Conservation (phyloP, 2,329 filamentous ascomycete genomes). For the Hymenoscyphus fructigenus region DNA sequence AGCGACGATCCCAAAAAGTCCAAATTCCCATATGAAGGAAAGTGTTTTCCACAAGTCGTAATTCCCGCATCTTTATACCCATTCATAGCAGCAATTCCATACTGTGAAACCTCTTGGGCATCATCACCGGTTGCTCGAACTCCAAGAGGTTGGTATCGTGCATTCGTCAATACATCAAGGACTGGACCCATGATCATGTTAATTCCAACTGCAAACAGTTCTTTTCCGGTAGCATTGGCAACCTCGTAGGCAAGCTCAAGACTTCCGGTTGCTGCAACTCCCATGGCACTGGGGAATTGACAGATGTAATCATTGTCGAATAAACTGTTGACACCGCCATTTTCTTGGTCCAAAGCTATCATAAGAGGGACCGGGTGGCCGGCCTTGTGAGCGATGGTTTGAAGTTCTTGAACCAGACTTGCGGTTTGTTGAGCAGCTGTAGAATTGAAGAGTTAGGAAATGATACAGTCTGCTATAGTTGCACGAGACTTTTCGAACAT, state of each 20-base stretch:
- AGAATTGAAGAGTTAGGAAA: neutral
- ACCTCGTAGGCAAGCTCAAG: conserved; percentile 84
- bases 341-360: conserved; percentile 94
- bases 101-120: conserved; percentile 90
- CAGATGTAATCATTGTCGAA: conserved; percentile 95
- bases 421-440: conserved; percentile 89
- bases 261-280: conserved; percentile 86
- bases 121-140: conserved; percentile 90
- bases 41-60: conserved; percentile 91
- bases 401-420: conserved; percentile 82
- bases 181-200: conserved; percentile 95
- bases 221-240: conserved; percentile 88
- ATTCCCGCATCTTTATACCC: conserved; percentile 91
- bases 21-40: conserved; percentile 92
- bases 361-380: conserved; percentile 86
- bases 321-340: conserved; percentile 94
- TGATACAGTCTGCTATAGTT: neutral
- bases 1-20: conserved; percentile 89
- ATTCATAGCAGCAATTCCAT: conserved; percentile 85
- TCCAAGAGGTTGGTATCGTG: conserved; percentile 84
- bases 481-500: neutral
- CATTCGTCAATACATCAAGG: conserved; percentile 90
- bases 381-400: conserved; percentile 86
- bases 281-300: conserved; percentile 97
- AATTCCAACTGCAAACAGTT: conserved; percentile 88